Evolutionary conservation across 1,284 basidiomycete species (phyloP).

Genomic region (Moniliophthora roreri): DNA sequence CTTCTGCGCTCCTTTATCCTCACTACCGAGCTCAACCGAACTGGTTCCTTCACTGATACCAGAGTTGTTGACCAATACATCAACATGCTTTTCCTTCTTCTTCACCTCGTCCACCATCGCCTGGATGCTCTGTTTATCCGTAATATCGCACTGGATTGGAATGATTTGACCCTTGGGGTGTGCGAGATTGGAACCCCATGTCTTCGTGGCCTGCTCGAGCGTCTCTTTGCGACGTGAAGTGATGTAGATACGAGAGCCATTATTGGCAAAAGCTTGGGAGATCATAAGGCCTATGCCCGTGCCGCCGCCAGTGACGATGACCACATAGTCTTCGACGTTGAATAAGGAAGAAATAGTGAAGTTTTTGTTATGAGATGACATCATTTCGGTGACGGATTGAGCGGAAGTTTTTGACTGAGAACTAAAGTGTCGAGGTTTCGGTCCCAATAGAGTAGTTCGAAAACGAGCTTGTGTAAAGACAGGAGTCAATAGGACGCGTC

Average conservation of each 20-base stretch:
- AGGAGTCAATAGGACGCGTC: no score
- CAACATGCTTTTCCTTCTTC: slow-evolving; percentile 9
- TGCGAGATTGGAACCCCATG: slow-evolving; percentile 4
- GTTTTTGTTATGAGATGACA: neutral
- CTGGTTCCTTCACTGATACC: slow-evolving; percentile 1
- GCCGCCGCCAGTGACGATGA: slow-evolving; percentile 5
- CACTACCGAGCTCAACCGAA: neutral
- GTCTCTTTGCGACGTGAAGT: slow-evolving; percentile 27
- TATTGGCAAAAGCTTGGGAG: slow-evolving; percentile 37
- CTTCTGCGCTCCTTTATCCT: slow-evolving; percentile 3
- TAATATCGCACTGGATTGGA: slow-evolving; percentile 12
- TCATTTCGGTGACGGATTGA: no score
- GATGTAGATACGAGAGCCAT: slow-evolving; percentile 47
- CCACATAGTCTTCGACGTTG: neutral
- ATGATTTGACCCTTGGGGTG: slow-evolving; percentile 14
- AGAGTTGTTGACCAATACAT: slow-evolving; percentile 19
- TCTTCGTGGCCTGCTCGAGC: slow-evolving; percentile 22
- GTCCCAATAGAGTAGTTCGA: no score
- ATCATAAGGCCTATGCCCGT: slow-evolving; percentile 40
- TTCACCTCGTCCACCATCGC: slow-evolving; percentile 11
- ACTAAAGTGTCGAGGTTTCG: no score
- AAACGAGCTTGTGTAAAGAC: no score
- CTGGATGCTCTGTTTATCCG: slow-evolving; percentile 12
- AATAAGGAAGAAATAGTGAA: neutral
- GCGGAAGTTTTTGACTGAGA: neutral